Conservation (phyloP, 495 filamentous ascomycete species). For the Podospora fimiseda region DNA sequence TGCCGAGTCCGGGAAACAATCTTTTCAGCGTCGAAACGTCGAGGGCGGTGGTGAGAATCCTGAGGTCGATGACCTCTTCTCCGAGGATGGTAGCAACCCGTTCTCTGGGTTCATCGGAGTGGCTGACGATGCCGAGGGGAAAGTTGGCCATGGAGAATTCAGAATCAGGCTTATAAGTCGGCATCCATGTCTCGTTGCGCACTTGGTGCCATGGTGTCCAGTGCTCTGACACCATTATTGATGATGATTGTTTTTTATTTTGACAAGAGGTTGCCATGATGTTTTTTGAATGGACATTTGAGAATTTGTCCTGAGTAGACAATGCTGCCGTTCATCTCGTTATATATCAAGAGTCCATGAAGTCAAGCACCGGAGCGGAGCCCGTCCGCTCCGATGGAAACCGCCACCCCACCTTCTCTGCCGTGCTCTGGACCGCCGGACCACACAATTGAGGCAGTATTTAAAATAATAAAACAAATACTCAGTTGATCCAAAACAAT, state of each 20-base stretch:
- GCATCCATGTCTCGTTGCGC: constrained; percentile 29
- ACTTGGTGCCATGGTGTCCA: not conserved
- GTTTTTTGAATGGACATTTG: no score
- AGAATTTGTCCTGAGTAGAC: no score
- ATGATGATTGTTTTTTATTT: constrained; percentile 1
- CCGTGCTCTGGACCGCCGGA: not conserved
- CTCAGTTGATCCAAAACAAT: no score
- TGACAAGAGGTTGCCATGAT: no score
- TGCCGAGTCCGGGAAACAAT: constrained; percentile 51
- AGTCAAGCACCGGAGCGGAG: no score
- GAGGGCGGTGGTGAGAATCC: constrained; percentile 48
- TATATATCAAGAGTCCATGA: no score
- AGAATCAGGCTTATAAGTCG: constrained; percentile 27
- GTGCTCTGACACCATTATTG: constrained; percentile 12
- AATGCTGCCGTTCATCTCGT: no score
- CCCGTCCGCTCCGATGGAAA: not conserved
- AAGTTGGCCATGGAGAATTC: constrained; percentile 84
- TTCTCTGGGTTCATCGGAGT: constrained; percentile 44
- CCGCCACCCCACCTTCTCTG: not conserved
- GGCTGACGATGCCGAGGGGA: constrained; percentile 84
- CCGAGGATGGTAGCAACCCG: constrained; percentile 77
- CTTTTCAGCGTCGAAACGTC: constrained; percentile 45
- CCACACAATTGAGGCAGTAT: no score
- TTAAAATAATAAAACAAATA: no score
- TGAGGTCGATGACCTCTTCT: constrained; percentile 68